These are phyloP conservation scores for Juglanconis sp. DNA, from an alignment of 2,329 filamentous ascomycete genomes.

Conservation along the genomic window DNA sequence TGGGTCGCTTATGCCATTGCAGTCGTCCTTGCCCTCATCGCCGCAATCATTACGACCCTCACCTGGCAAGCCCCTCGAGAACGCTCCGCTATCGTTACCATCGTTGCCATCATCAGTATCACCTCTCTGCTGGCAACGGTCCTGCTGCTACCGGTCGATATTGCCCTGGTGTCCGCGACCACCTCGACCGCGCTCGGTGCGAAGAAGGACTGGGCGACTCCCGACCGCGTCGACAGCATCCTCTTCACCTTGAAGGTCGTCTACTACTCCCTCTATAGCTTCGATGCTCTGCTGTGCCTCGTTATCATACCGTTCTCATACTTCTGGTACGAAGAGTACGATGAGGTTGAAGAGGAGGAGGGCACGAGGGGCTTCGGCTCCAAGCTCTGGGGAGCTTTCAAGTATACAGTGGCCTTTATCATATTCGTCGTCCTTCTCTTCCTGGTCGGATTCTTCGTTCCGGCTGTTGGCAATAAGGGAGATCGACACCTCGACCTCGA, in stretches of 20 bases:
- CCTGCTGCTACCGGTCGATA: slow-evolving; percentile 88
- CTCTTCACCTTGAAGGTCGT: slow-evolving; percentile 78
- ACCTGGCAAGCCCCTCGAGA: slow-evolving; percentile 88
- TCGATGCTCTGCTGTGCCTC: slow-evolving; percentile 86
- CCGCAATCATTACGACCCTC: slow-evolving; percentile 82
- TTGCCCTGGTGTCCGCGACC: slow-evolving; percentile 90
- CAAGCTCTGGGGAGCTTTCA: slow-evolving; percentile 78
- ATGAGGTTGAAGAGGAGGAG: slow-evolving; percentile 81
- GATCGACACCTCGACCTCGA: slow-evolving; percentile 76
- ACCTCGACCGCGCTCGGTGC: slow-evolving; percentile 69
- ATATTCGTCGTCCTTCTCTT: slow-evolving; percentile 78
- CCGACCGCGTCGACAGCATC: slow-evolving; percentile 73
- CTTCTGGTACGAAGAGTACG: slow-evolving; percentile 97
- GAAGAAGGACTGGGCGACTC: slow-evolving; percentile 94
- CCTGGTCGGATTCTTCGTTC: slow-evolving; percentile 90
- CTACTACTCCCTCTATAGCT: slow-evolving; percentile 89
- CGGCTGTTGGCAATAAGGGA: slow-evolving; percentile 65
- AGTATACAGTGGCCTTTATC: slow-evolving; percentile 87
- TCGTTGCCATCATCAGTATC: slow-evolving; percentile 82
- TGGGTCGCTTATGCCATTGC: slow-evolving; percentile 92
- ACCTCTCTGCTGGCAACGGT: slow-evolving; percentile 88
- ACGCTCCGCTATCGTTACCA: slow-evolving; percentile 75
- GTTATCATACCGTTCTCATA: slow-evolving; percentile 92
- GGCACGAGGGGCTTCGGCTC: slow-evolving; percentile 68
- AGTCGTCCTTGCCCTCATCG: slow-evolving; percentile 70